Percentiles rank a stretch among this genome's conserved stretches.
These are phyloP conservation scores for Lepidium didymum DNA, from an alignment of 345 rosid species.

Conservation along the genomic window DNA sequence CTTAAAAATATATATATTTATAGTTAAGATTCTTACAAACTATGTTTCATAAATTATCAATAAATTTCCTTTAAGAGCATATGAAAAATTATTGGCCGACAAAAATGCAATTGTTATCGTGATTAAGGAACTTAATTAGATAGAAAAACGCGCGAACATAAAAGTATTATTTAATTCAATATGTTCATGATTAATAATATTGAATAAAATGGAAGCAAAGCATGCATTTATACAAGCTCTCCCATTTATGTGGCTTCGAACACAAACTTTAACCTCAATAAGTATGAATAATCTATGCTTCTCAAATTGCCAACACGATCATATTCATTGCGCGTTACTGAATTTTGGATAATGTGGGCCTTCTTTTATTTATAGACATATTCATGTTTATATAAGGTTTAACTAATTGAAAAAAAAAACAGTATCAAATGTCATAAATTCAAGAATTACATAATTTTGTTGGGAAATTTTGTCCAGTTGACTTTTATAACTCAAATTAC, in stretches of 20 bases:
- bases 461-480: no score
- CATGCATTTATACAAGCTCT: slow-evolving; percentile 4
- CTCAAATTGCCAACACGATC: slow-evolving; percentile 17
- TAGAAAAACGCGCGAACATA: background rate
- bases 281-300: slow-evolving; percentile 13
- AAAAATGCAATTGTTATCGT: slow-evolving; percentile 17
- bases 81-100: slow-evolving; percentile 21
- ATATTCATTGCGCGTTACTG: background rate
- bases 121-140: background rate
- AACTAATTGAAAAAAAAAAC: background rate
- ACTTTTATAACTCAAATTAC: background rate
- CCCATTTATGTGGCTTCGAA: slow-evolving; percentile 20
- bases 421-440: background rate
- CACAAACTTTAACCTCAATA: slow-evolving; percentile 21
- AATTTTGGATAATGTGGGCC: slow-evolving; percentile 15
- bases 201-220: slow-evolving; percentile 18
- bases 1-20: no score
- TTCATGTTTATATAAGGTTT: background rate
- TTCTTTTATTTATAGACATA: background rate
- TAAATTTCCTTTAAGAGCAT: background rate
- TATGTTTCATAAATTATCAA: slow-evolving; percentile 1
- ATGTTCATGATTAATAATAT: background rate
- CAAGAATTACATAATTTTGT: background rate
- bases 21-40: slow-evolving; percentile 12
- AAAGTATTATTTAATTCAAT: background rate